Conservation (phyloP, 257 asterid species). For the Ligustrum vulgare region DNA sequence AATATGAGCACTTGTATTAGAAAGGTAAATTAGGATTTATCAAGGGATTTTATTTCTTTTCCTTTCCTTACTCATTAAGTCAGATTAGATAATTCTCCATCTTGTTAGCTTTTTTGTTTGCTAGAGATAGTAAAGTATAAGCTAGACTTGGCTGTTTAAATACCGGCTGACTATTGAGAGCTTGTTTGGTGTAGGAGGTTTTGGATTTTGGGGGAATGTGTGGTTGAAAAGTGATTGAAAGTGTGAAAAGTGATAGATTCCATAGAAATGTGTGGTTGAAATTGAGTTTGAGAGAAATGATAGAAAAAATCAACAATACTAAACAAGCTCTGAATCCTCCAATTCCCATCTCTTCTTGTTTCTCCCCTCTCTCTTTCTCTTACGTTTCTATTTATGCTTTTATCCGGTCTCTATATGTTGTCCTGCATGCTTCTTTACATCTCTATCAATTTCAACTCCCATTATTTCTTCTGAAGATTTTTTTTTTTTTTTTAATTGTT, state of each 20-base stretch:
- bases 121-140: not conserved
- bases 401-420: not conserved
- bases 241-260: too few species aligned
- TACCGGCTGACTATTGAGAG: not conserved
- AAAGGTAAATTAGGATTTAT: not conserved
- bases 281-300: too few species aligned
- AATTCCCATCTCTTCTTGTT: not conserved
- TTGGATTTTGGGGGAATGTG: too few species aligned
- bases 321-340: not conserved
- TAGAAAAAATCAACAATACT: too few species aligned
- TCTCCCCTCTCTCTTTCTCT: not conserved
- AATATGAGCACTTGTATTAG: not conserved
- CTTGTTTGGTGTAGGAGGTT: too few species aligned
- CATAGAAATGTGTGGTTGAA: too few species aligned
- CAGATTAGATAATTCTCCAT: not conserved
- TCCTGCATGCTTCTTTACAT: not conserved
- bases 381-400: not conserved
- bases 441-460: not conserved
- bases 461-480: not conserved
- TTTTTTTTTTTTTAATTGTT: not conserved
- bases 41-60: not conserved
- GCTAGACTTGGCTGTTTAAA: not conserved
- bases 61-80: not conserved
- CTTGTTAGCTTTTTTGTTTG: not conserved
- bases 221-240: too few species aligned